Base-by-base conservation (phyloP, 2,329 filamentous ascomycete species). In the Aspergillus sergii region DNA sequence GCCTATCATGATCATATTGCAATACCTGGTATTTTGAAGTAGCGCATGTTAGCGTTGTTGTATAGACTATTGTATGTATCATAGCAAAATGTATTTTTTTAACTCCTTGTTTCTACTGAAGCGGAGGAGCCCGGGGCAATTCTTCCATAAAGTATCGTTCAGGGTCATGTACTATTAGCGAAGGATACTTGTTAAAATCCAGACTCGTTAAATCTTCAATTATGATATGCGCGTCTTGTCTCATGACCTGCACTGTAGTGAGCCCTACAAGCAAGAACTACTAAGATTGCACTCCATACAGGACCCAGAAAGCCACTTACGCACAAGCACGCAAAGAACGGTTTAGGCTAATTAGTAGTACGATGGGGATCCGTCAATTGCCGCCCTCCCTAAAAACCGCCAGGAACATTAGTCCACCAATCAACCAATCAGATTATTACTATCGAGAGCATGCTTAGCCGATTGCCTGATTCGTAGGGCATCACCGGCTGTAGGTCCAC, bases 331-430 rank as follows among this genome's bases (percentile, higher is more conserved):
- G 8, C 19, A 45, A 50, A 50, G 46, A 30, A n/a, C 16, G 46
- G 14, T 50, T 50, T n/a, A 50, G 46, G 26, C 46, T 50, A 50
- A 50, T 50, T 48, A 36, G 23, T 48, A 21, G 41, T 21, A 5
- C 6, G 14, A 36, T 36, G 34, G 12, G 34, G 34, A 36, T 36
- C 34, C 14, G 11, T 43, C 41, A 43, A 43, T 21, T 43, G 41
- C n/a, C n/a, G n/a, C 21, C 19, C 41, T 43, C 41, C 39, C 3
- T 43, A 43, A 43, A 43, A 43, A 1, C 39, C 19, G 57, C 57
- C 46, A 59, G 56, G 46, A 66, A 64, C 16, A 41, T 41, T 41
- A 9, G 16, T 10, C 39, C 30, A 34, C 8, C 4, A 26, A 36
- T 14, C 51, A 14, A 39, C 51, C 51, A 55, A 55, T 55, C 21